These are phyloP conservation scores for Isochrysis galbana DNA, from an alignment of 78 protist species.

Conservation along the genomic window DNA sequence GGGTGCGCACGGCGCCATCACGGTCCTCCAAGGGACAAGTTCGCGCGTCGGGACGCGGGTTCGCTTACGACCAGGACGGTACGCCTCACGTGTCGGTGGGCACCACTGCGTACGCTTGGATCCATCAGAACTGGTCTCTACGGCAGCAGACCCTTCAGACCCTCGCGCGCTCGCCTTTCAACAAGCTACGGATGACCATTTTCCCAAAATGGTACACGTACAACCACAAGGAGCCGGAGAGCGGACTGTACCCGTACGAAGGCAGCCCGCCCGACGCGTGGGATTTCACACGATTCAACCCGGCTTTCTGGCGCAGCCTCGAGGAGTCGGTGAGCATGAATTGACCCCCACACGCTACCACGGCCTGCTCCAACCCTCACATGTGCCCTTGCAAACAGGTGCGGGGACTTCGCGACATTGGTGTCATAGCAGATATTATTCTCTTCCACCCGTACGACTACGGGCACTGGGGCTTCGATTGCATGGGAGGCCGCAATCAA, in stretches of 20 bases:
- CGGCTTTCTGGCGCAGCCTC: background rate
- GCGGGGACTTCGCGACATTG: too few species aligned
- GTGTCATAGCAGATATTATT: background rate
- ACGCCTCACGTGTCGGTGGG: background rate
- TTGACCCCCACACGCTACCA: too few species aligned
- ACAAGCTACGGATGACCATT: background rate
- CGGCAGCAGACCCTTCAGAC: background rate
- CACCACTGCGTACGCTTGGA: background rate
- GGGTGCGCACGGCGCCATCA: background rate
- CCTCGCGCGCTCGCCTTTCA: background rate
- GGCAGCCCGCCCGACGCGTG: background rate
- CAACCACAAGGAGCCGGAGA: background rate
- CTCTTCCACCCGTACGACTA: constrained; percentile 1
- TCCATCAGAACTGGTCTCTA: background rate
- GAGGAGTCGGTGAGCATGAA: background rate
- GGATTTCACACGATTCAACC: background rate
- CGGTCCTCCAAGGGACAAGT: background rate
- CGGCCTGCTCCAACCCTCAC: too few species aligned
- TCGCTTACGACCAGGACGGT: background rate
- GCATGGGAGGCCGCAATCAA: background rate
- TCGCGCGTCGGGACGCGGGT: background rate
- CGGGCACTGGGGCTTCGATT: constrained; percentile 26
- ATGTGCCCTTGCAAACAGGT: too few species aligned
- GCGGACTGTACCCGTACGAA: background rate
- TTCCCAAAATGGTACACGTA: constrained; percentile 7